phyloP scores from a whole-genome alignment of 176 grass and related monocot genomes.

The Zizania latifolia region DNA sequence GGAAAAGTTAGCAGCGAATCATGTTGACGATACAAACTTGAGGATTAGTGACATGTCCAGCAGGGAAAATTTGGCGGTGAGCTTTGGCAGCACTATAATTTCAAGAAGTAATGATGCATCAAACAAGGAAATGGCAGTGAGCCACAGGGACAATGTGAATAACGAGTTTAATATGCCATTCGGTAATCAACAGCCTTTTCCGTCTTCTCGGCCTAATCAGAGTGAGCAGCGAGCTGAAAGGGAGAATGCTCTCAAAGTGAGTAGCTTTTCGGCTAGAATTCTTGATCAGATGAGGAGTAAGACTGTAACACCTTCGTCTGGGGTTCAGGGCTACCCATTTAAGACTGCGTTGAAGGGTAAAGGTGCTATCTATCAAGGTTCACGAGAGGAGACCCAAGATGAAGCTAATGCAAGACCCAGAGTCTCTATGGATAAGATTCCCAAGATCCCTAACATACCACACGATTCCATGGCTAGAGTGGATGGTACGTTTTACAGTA shows the following conservation, averaged over 20 bases:
- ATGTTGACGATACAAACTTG: conserved; percentile 9
- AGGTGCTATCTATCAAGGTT: conserved; percentile 36
- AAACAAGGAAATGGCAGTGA: neutral
- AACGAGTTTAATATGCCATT: conserved; percentile 36
- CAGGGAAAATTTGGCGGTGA: neutral
- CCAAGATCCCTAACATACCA: conserved; percentile 25
- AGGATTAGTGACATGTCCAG: conserved; percentile 24
- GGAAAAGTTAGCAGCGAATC: conserved; percentile 7
- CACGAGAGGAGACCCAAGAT: conserved; percentile 27
- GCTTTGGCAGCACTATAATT: neutral
- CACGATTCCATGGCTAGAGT: conserved; percentile 31
- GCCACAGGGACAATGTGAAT: conserved; percentile 27
- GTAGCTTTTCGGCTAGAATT: conserved; percentile 40
- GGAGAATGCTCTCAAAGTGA: conserved; percentile 32
- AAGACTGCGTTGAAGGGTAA: conserved; percentile 75
- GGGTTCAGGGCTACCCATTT: conserved; percentile 35
- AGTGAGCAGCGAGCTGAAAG: conserved; percentile 27
- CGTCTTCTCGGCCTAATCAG: conserved; percentile 11
- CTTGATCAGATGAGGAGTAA: conserved; percentile 47
- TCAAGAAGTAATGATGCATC: conserved; percentile 4
- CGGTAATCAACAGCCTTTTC: conserved; percentile 28
- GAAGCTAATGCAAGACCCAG: conserved; percentile 41
- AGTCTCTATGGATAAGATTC: conserved; percentile 43
- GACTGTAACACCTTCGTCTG: conserved; percentile 23
- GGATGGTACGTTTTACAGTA: conserved; percentile 24